Evolutionary conservation across 2,329 filamentous ascomycete species (phyloP).

Genomic region (Falciphora oryzae): DNA sequence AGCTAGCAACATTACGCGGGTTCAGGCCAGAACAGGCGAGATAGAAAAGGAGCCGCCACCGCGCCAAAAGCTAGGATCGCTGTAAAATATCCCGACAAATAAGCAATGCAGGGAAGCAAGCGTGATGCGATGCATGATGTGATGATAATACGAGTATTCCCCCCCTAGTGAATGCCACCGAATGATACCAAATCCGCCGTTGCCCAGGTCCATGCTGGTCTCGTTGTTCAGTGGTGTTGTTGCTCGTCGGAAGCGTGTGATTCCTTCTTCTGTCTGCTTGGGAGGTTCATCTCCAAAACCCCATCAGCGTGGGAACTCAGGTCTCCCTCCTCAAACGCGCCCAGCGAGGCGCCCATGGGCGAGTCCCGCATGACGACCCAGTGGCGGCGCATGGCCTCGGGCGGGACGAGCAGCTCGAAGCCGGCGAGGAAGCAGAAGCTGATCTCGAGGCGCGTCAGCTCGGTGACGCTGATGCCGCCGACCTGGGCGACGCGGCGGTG

Average conservation of each 20-base stretch:
- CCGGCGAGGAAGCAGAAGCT: slow-evolving; percentile 83
- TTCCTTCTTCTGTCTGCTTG: slow-evolving; percentile 8
- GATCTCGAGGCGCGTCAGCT: slow-evolving; percentile 81
- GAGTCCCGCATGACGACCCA: slow-evolving; percentile 52
- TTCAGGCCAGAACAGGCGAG: too few relatives aligned
- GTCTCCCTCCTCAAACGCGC: slow-evolving; percentile 1
- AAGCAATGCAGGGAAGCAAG: not conserved
- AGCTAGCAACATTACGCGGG: too few relatives aligned
- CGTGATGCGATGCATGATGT: not conserved
- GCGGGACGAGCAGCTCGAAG: slow-evolving; percentile 68
- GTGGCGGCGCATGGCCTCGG: slow-evolving; percentile 55
- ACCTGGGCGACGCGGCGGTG: slow-evolving; percentile 81
- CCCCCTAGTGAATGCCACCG: not conserved
- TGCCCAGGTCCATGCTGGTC: not conserved
- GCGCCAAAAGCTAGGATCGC: not conserved
- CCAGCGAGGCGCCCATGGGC: slow-evolving; percentile 14
- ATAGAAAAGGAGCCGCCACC: not conserved
- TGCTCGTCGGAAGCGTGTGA: not conserved
- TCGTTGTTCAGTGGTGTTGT: not conserved
- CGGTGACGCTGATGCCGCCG: slow-evolving; percentile 75
- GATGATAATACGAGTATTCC: not conserved
- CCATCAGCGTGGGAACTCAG: slow-evolving; percentile 20
- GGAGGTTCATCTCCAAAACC: slow-evolving; percentile 14
- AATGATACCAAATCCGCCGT: too few relatives aligned
- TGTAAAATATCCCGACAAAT: not conserved